Evolutionary conservation across 2,329 filamentous ascomycete species (phyloP).

Genomic region (Paraphoma sp.): DNA sequence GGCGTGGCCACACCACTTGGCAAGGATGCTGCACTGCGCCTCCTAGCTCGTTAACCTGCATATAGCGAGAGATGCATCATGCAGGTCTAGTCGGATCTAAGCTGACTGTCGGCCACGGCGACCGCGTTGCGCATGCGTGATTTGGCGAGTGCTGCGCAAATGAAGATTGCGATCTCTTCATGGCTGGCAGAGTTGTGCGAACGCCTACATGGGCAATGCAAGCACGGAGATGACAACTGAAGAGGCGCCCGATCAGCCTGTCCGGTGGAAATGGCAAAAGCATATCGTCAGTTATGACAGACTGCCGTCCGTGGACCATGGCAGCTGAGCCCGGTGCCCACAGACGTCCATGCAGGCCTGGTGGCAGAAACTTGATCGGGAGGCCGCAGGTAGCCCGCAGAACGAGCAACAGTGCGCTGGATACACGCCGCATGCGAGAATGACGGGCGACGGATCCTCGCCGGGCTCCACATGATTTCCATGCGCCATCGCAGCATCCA

Average conservation of each 20-base stretch:
- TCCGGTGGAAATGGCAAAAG: conserved; percentile 36
- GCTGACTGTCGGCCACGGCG: conserved; percentile 44
- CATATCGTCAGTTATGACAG: conserved; percentile 20
- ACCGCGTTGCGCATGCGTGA: conserved; percentile 40
- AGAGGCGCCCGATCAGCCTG: conserved; percentile 37
- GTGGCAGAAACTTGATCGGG: conserved; percentile 22
- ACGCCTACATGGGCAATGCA: conserved; percentile 28
- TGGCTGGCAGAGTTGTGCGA: conserved; percentile 27
- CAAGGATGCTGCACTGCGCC: conserved; percentile 46
- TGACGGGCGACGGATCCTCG: conserved; percentile 13
- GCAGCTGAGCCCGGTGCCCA: conserved; percentile 40
- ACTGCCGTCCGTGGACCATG: conserved; percentile 22
- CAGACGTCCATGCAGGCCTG: conserved; percentile 30
- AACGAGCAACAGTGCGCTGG: conserved; percentile 9
- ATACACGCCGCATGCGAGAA: conserved; percentile 26
- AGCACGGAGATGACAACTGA: conserved; percentile 43
- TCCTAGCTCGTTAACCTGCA: conserved; percentile 46
- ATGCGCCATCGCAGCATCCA: not conserved
- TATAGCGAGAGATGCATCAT: conserved; percentile 44
- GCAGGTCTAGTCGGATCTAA: conserved; percentile 47
- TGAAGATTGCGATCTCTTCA: conserved; percentile 44
- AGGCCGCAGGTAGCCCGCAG: conserved; percentile 20
- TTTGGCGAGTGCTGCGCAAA: conserved; percentile 35
- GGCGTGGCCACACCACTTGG: conserved; percentile 44
- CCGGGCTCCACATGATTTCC: not conserved